phyloP scores from a whole-genome alignment of 495 filamentous ascomycete species.

The Saxophila tyrrhenica region DNA sequence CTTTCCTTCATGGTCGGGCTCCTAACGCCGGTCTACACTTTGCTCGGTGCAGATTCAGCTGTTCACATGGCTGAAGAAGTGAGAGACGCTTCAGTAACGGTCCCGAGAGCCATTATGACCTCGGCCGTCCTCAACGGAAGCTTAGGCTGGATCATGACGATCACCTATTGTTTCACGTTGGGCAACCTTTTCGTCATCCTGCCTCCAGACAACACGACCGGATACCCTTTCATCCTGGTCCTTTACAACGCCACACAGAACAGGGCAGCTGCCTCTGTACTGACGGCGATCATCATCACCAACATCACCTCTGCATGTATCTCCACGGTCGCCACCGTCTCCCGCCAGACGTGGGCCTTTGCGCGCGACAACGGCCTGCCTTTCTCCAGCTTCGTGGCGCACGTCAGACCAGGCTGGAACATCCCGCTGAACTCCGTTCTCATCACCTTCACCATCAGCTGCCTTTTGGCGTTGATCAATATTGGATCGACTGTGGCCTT shows the following conservation, averaged over 20 bases:
- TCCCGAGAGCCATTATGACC: constrained; percentile 15
- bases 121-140: constrained; percentile 7
- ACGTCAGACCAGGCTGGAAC: constrained; percentile 15
- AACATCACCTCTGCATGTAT: constrained; percentile 2
- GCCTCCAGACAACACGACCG: constrained; percentile 1
- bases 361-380: constrained; percentile 16
- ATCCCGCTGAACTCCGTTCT: constrained; percentile 15
- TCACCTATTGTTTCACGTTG: constrained; percentile 15
- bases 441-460: background rate
- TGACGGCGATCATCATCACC: constrained; percentile 25
- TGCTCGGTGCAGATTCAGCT: constrained; percentile 8
- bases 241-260: constrained; percentile 42
- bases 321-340: constrained; percentile 17
- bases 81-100: constrained; percentile 2
- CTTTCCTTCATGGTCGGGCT: constrained; percentile 8
- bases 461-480: constrained; percentile 44
- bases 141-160: constrained; percentile 11
- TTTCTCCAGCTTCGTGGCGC: background rate
- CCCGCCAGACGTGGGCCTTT: constrained; percentile 21
- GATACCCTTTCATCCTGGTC: constrained; percentile 43
- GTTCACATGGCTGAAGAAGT: constrained; percentile 15
- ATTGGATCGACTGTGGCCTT: constrained; percentile 46
- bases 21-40: constrained; percentile 2
- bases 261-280: constrained; percentile 39
- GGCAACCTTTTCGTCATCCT: constrained; percentile 16